These are phyloP conservation scores for Discostella pseudostelligera DNA, from an alignment of 108 stramenopile genomes.

Conservation along the genomic window DNA sequence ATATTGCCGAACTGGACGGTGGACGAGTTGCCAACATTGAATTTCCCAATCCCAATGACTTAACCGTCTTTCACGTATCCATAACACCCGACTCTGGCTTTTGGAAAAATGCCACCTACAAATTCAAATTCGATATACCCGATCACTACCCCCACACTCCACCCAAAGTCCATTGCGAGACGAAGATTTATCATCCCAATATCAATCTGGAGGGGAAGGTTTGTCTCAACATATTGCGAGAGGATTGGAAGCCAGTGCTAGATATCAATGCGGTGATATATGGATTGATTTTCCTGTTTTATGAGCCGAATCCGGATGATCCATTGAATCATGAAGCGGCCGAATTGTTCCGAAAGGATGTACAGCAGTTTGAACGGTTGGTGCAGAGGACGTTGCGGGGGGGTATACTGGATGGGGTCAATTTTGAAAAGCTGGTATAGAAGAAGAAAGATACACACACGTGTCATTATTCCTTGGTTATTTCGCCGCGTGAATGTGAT, in stretches of 20 bases:
- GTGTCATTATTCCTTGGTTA: neutral
- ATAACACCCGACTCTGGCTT: conserved; percentile 92
- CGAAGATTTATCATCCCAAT: conserved; percentile 98
- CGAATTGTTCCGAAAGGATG: conserved; percentile 94
- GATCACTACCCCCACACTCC: conserved; percentile 98
- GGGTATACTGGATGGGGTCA: conserved; percentile 82
- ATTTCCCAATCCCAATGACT: conserved; percentile 96
- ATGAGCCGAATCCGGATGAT: conserved; percentile 99
- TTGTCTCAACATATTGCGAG: conserved; percentile 97
- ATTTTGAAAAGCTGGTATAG: conserved; percentile 79
- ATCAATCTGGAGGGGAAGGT: conserved; percentile 98
- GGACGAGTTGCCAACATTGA: conserved; percentile 93
- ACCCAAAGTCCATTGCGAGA: conserved; percentile 94
- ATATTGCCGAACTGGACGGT: conserved; percentile 98
- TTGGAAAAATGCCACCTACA: conserved; percentile 95
- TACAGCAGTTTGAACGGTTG: conserved; percentile 78
- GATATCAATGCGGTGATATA: conserved; percentile 99
- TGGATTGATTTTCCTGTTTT: conserved; percentile 98
- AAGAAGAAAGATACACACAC: neutral
- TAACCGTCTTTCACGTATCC: conserved; percentile 89
- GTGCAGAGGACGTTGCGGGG: conserved; percentile 85
- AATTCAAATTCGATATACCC: conserved; percentile 93
- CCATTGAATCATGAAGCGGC: conserved; percentile 99
- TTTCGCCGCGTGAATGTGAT: neutral
- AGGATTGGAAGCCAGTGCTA: conserved; percentile 99